phyloP scores from a whole-genome alignment of 2,329 filamentous ascomycete species.

The Xylaria digitata region DNA sequence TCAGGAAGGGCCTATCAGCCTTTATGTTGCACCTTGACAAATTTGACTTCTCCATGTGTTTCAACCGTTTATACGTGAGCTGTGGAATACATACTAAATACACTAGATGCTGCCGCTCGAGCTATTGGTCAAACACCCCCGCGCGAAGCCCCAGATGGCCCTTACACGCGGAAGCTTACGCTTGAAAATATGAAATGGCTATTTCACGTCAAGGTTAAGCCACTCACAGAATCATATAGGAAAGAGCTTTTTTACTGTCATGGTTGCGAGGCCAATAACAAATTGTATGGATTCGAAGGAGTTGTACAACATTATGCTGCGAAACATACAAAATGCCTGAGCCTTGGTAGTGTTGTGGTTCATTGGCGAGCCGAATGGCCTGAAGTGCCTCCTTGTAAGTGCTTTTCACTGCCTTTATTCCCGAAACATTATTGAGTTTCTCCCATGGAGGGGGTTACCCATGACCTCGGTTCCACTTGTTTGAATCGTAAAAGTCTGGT shows the following conservation, averaged over 20 bases:
- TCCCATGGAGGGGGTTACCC: not conserved
- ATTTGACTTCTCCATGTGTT: no score
- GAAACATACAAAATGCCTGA: slow-evolving; percentile 79
- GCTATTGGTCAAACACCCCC: slow-evolving; percentile 59
- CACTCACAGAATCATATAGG: slow-evolving; percentile 71
- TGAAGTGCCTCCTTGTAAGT: slow-evolving; percentile 72
- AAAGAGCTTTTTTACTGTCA: slow-evolving; percentile 83
- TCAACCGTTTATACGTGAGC: not conserved
- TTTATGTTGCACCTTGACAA: not conserved
- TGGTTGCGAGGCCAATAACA: slow-evolving; percentile 71
- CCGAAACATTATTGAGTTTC: not conserved
- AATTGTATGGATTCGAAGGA: slow-evolving; percentile 80
- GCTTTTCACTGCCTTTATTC: not conserved
- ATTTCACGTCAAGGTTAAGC: slow-evolving; percentile 81
- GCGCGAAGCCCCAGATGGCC: slow-evolving; percentile 62
- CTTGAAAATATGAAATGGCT: slow-evolving; percentile 90
- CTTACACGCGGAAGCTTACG: slow-evolving; percentile 54
- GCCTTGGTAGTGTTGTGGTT: slow-evolving; percentile 77
- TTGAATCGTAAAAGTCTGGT: not conserved
- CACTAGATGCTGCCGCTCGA: slow-evolving; percentile 54
- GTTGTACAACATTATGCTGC: slow-evolving; percentile 86
- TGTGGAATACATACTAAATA: slow-evolving; percentile 16
- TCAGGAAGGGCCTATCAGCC: not conserved
- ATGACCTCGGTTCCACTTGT: not conserved
- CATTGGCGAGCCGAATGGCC: slow-evolving; percentile 88